Evolutionary conservation across 164 flowering plant genomes (phyloP).

Genomic region (Litsea cubeba): DNA sequence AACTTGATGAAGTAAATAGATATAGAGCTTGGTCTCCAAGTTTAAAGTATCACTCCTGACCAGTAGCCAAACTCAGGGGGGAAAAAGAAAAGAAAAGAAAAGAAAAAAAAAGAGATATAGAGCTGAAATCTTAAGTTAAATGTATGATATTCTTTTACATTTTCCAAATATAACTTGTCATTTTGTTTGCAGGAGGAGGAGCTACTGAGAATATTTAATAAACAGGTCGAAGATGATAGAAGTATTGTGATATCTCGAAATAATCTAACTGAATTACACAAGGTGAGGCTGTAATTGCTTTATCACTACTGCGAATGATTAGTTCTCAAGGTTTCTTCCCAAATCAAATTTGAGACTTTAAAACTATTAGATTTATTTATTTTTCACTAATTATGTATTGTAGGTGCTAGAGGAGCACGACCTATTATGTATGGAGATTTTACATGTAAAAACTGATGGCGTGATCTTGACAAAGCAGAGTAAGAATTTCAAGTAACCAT

Average conservation of each 20-base stretch:
- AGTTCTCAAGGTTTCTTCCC: not conserved
- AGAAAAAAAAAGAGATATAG: no score
- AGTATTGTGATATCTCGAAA: slow-evolving; percentile 79
- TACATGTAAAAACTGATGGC: slow-evolving; percentile 79
- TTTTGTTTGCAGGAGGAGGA: slow-evolving; percentile 75
- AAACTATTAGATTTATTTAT: slow-evolving; percentile 1
- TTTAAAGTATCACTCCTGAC: no score
- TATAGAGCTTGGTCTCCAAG: no score
- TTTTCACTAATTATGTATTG: slow-evolving; percentile 11
- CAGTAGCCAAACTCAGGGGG: no score
- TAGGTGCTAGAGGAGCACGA: slow-evolving; percentile 91
- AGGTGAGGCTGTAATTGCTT: slow-evolving; percentile 37
- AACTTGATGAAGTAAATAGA: no score
- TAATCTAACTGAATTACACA: slow-evolving; percentile 76
- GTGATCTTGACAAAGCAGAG: slow-evolving; percentile 77
- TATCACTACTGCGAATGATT: not conserved
- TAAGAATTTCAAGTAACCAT: slow-evolving; percentile 33
- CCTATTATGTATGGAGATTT: slow-evolving; percentile 68
- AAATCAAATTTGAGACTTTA: no score
- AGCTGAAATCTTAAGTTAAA: not conserved
- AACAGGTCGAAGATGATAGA: slow-evolving; percentile 91
- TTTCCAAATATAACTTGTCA: slow-evolving; percentile 2
- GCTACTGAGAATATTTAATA: slow-evolving; percentile 60
- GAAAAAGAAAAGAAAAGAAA: no score
- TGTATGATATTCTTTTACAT: not conserved